Conservation (phyloP, 2,329 filamentous ascomycete species). For the Endocalyx cinctus region DNA sequence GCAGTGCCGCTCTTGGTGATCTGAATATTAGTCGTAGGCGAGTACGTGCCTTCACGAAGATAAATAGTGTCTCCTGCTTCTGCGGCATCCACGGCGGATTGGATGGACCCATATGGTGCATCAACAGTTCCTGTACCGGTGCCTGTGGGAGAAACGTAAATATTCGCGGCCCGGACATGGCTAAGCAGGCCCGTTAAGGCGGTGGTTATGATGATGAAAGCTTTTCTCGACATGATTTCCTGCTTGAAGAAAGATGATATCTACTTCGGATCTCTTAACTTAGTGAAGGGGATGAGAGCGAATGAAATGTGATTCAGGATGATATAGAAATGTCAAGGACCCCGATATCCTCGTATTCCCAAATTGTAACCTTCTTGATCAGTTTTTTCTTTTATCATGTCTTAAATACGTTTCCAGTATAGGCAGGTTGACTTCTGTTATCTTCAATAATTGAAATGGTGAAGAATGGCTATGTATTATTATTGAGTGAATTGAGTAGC, state of each 20-base stretch:
- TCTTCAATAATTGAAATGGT: too few species aligned
- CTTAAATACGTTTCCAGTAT: too few species aligned
- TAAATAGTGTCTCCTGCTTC: conserved; percentile 41
- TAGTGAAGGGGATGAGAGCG: too few species aligned
- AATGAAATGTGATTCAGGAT: too few species aligned
- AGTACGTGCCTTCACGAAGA: conserved; percentile 40
- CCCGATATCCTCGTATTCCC: too few species aligned
- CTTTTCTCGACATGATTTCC: conserved; percentile 3
- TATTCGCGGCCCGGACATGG: conserved; percentile 24
- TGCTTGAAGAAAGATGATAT: not conserved
- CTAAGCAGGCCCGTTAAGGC: not conserved
- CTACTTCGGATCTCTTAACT: too few species aligned
- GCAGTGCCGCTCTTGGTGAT: conserved; percentile 39
- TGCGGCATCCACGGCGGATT: conserved; percentile 40
- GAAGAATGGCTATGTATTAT: too few species aligned
- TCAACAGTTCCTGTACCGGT: conserved; percentile 32
- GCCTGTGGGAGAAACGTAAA: conserved; percentile 43
- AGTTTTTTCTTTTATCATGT: too few species aligned
- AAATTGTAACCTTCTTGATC: too few species aligned
- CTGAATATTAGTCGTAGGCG: conserved; percentile 42
- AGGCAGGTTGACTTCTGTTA: too few species aligned
- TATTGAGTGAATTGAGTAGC: too few species aligned
- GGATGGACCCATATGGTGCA: conserved; percentile 40
- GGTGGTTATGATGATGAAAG: not conserved
- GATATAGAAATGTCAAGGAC: too few species aligned